Base-by-base conservation (phyloP, 2,329 filamentous ascomycete species). In the Zasmidium cellare region DNA sequence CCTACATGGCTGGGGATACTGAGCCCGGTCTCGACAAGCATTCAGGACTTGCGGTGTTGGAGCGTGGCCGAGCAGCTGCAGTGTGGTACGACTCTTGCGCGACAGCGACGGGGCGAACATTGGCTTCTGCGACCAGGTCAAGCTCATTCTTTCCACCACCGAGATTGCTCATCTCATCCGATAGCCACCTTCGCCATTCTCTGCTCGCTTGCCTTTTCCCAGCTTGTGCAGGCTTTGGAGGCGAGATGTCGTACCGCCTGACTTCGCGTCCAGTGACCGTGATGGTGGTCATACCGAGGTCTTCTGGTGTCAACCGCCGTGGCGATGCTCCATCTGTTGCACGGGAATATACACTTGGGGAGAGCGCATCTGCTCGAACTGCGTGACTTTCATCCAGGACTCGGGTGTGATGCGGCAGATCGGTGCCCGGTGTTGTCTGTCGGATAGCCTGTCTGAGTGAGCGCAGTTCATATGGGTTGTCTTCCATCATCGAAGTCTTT, bases 151-250 rank as follows among this genome's bases (percentile, higher is more conserved):
- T 9, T 14, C 35, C 35, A 14, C 5, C 35, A n/a, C 35, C 35
- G 16, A 50, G 71, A 12, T 73, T 72, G 1, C 71, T 72, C 22
- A 80, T 72, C 59, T 80, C 77, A 51, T 75, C 73, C 2, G 75
- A 77, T 2, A 80, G 64, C 78, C 78, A 80, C 11, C 71, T 71
- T 31, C 75, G 76, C 78, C 78, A 80, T 38, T 80, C 78, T 25
- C 69, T 67, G 62, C 78, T 79, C 66, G 74, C 51, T 64, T 70
- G 20, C n/a, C 51, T 47, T 14, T 44, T 23, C 11, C 49, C 47
- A 22, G 55, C 46, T 25, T 50, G 50, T 18, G 52, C 11, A 41
- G 38, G 46, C 58, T 69, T 71, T 11, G 63, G 51, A 6, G 67
- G 66, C 6, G 71, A 71, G 24, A 74, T 69, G 14, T 75, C 69